Evolutionary conservation across 495 filamentous ascomycete genomes (phyloP).

Genomic region (Cenococcum geophilum): DNA sequence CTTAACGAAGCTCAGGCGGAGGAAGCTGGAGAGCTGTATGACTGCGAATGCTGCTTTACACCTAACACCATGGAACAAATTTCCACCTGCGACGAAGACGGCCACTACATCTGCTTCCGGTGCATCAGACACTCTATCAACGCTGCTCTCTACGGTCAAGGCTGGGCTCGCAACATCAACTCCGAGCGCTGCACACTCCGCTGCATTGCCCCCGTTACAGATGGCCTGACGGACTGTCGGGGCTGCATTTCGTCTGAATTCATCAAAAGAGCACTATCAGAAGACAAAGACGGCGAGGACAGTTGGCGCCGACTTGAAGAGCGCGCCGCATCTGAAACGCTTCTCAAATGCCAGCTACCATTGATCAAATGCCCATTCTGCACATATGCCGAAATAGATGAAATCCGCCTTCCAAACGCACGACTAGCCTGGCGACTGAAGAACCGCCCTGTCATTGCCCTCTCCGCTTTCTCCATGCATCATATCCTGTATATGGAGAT

Average conservation of each 20-base stretch:
- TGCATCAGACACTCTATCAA: constrained; percentile 73
- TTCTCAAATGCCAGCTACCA: constrained; percentile 65
- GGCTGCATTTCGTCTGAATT: constrained; percentile 63
- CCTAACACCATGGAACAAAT: constrained; percentile 76
- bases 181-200: constrained; percentile 61
- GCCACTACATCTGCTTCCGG: constrained; percentile 78
- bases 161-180: constrained; percentile 76
- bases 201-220: constrained; percentile 66
- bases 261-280: constrained; percentile 63
- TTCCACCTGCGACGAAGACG: constrained; percentile 59
- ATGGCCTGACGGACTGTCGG: constrained; percentile 50
- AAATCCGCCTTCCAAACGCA: constrained; percentile 51
- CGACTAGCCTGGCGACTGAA: constrained; percentile 40
- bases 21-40: constrained; percentile 61
- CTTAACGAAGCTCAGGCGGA: constrained; percentile 74
- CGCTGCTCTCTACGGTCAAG: constrained; percentile 88
- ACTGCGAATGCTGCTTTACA: constrained; percentile 86
- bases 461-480: constrained; percentile 17
- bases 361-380: constrained; percentile 87
- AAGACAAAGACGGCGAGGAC: constrained; percentile 61
- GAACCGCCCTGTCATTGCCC: constrained; percentile 13
- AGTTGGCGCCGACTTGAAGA: constrained; percentile 67
- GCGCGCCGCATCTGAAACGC: constrained; percentile 62
- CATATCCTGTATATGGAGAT: constrained; percentile 39
- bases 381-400: constrained; percentile 80